Conservation (phyloP, 108 stramenopile species). For the Aurantiochytrium sp. region DNA sequence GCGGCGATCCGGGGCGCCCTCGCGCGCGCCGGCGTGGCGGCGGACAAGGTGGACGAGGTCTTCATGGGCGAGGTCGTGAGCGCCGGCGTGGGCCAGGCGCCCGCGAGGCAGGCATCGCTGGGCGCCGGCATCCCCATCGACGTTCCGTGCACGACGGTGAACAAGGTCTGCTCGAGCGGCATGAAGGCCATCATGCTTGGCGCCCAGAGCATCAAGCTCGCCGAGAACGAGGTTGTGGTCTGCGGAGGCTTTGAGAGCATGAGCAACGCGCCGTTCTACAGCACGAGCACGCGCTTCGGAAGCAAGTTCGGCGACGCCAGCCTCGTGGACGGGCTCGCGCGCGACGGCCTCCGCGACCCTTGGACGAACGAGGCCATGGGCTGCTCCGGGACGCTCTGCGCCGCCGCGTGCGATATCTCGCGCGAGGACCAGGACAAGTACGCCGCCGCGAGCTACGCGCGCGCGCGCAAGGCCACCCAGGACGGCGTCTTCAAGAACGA, state of each 20-base stretch:
- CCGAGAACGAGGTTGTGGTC: conserved; percentile 61
- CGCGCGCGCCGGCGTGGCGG: conserved; percentile 33
- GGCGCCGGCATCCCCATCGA: conserved; percentile 55
- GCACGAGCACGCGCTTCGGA: conserved; percentile 64
- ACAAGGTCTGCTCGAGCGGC: conserved; percentile 94
- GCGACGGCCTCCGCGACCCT: conserved; percentile 90
- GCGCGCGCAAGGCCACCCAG: conserved; percentile 66
- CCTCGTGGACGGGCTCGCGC: conserved; percentile 75
- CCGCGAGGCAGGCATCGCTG: conserved; percentile 68
- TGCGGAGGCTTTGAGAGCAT: conserved; percentile 95
- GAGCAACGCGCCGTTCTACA: conserved; percentile 90
- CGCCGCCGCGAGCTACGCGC: conserved; percentile 72
- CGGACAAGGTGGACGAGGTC: conserved; percentile 67
- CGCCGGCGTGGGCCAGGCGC: conserved; percentile 92
- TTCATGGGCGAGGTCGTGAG: conserved; percentile 90
- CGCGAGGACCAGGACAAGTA: conserved; percentile 88
- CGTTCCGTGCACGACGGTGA: conserved; percentile 65
- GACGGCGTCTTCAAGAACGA: conserved; percentile 70
- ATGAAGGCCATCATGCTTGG: conserved; percentile 74
- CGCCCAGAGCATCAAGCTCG: conserved; percentile 41
- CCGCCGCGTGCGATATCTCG: conserved; percentile 62
- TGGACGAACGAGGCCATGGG: conserved; percentile 97
- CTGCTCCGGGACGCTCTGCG: conserved; percentile 86
- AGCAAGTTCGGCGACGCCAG: conserved; percentile 65
- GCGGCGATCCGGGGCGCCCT: conserved; percentile 64